Evolutionary conservation across 2,329 filamentous ascomycete species (phyloP), one percentile per base, ranked within the genome.

Genomic region (Aspergillus brasiliensis): DNA sequence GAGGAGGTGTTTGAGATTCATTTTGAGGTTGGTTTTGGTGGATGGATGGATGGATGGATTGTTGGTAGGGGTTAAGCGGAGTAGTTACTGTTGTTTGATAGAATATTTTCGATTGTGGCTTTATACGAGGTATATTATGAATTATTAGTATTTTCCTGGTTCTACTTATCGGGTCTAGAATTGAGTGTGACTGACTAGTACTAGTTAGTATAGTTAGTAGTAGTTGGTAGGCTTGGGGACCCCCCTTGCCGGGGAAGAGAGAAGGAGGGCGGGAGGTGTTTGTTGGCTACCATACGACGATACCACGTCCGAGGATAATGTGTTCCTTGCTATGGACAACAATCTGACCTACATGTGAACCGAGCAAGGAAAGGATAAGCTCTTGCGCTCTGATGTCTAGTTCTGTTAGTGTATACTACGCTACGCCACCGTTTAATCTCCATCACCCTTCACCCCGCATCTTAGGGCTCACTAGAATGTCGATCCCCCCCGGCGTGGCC

Each of bases 1-100:
- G 62, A 72, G 57, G 51, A 67, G 65, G 63, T 71, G 65, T 51
- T 27, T 68, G 42, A 67, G 51, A 46, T 38, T 58, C 62, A 67
- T 66, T 49, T 44, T 64, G 54, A 15, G 23, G 49, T 5, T 40
- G 52, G 46, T n/a, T 44, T 23, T 21, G 51, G 25, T 21, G 6
- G 15, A 15, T 7, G 23, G 4, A 10, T 31, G 5, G 6, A 13
- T 34, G 31, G 2, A 34, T 34, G 5, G 31, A 13, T 34, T 34
- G 5, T 34, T 34, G 11, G 31, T 34, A 34, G 4, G 11, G 31
- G 31, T 10, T 34, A 11, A 13, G 8, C 10, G 2, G 11, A 34
- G n/a, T 6, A 15, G 11, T 34, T 34, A 34, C 11, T 34, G 31
- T 34, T 34, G 31, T 1, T 2, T 34, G 10, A 34, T 13, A n/a